Percentiles rank a stretch among this genome's conserved stretches.
phyloP scores from a whole-genome alignment of 192 early-diverging fungal species.

The Umbelopsis isabellina region DNA sequence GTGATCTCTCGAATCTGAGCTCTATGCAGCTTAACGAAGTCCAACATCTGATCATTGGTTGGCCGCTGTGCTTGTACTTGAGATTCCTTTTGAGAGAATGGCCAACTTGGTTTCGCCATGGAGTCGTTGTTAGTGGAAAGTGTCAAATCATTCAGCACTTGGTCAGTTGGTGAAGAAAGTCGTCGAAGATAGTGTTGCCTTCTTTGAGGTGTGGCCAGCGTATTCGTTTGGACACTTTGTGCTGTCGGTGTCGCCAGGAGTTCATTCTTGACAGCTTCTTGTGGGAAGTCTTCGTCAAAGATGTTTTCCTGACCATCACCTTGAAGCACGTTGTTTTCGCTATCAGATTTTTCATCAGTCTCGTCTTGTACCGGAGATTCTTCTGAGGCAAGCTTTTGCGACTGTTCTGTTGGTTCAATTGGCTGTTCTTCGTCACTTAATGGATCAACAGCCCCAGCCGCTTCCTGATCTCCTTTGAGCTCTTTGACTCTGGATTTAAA shows the following conservation, averaged over 20 bases:
- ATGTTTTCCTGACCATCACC: constrained; percentile 8
- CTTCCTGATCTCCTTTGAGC: constrained; percentile 23
- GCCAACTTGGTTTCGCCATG: neutral
- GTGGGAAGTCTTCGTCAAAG: constrained; percentile 23
- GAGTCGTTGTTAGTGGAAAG: neutral
- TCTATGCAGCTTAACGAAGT: constrained; percentile 30
- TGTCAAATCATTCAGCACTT: constrained; percentile 3
- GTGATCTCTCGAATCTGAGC: constrained; percentile 33
- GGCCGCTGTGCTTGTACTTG: neutral
- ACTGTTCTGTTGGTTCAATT: neutral
- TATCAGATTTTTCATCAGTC: neutral
- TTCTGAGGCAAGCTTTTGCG: neutral
- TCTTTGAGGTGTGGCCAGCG: constrained; percentile 18
- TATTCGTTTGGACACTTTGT: constrained; percentile 11
- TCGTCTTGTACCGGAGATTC: neutral
- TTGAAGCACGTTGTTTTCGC: neutral
- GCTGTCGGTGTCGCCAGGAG: constrained; percentile 24
- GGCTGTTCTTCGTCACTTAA: neutral
- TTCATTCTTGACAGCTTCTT: constrained; percentile 2
- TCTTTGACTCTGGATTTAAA: constrained; percentile 30
- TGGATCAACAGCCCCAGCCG: neutral
- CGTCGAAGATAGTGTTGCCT: constrained; percentile 28
- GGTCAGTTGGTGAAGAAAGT: constrained; percentile 32
- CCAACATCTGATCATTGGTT: constrained; percentile 1
- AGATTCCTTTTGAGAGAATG: neutral